Conservation (phyloP, 305 asterid species). For the Caryopteris hybrid region DNA sequence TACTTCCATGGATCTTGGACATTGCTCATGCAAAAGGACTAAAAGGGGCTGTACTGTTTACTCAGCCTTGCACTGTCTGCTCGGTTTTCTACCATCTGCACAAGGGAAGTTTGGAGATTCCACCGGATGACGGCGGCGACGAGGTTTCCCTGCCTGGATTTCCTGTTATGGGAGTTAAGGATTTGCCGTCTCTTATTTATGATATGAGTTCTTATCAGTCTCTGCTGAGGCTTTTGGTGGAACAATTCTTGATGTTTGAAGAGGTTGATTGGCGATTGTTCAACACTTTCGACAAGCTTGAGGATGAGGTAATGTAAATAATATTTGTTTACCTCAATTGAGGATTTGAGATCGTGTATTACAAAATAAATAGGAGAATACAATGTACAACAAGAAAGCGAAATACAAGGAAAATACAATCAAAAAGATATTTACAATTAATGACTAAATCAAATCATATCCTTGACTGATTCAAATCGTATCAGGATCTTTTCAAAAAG, state of each 20-base stretch:
- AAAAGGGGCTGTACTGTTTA: conserved; percentile 41
- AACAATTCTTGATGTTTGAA: conserved; percentile 24
- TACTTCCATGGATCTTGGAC: conserved; percentile 43
- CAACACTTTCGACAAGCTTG: conserved; percentile 33
- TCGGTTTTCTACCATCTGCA: conserved; percentile 33
- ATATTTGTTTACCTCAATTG: no score
- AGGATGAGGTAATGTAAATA: background rate
- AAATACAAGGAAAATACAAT: no score
- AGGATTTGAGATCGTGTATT: no score
- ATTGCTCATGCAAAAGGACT: conserved; percentile 41
- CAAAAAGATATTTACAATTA: no score
- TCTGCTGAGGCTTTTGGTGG: conserved; percentile 3
- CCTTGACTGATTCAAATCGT: no score
- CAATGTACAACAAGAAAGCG: no score
- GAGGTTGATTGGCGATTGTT: conserved; percentile 40
- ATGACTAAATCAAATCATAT: no score
- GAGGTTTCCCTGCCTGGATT: conserved; percentile 30
- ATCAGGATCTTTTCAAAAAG: no score
- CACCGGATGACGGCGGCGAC: no score
- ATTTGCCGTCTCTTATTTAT: no score
- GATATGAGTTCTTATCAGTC: conserved; percentile 10
- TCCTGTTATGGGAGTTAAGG: conserved; percentile 29
- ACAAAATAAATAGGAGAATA: no score
- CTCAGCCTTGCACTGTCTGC: conserved; percentile 42
- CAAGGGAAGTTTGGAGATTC: conserved; percentile 26